Evolutionary conservation across 768 basidiomycete genomes (phyloP), one percentile per base, ranked within the genome.

Genomic region (Suillus tomentosus): DNA sequence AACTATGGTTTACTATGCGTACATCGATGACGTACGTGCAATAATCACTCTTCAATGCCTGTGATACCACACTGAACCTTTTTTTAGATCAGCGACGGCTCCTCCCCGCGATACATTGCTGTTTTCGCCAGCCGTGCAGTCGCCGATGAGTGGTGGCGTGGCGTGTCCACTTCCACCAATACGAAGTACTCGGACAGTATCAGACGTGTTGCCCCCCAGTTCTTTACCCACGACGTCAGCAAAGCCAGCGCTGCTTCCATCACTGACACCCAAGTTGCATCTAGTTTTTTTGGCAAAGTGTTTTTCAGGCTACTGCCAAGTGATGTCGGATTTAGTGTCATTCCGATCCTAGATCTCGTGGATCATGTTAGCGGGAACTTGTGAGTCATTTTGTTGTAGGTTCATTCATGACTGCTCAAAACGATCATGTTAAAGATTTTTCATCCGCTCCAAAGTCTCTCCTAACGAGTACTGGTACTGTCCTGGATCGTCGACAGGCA

Each of bases 131-230:
- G 60, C 14, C 65, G 69, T 39, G 68, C 64, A 31, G 64, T 69
- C 10, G 73, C 73, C 39, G 73, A 73, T 54, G 67, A 70, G 19
- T 75, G 73, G 72, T 75, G 67, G 68, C 62, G 72, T n/a, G 54
- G 62, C 24, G 61, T 75, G 24, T 66, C 70, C 27, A 66, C 65
- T 36, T 66, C 66, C 34, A 10, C 64, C 10, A 55, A 36, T n/a
- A 54, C 53, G 31, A 54, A n/a, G 34, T 54, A 54, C 19, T 36
- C 34, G 53, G 53, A 54, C 53, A 36, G 34, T 54, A 19, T 36
- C 53, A 54, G 34, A 34, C 53, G 19, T 36, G 19, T 34, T 7
- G 31, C 53, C 34, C 31, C 53, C 19, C 34, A 54, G 19, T 54
- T 54, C 19, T 54, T 54, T 13, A 36, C 34, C 11, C 34, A 54